Evolutionary conservation across 139 green algal species (phyloP), one percentile per base, ranked within the genome.

Genomic region (Ettlia oleoabundans): DNA sequence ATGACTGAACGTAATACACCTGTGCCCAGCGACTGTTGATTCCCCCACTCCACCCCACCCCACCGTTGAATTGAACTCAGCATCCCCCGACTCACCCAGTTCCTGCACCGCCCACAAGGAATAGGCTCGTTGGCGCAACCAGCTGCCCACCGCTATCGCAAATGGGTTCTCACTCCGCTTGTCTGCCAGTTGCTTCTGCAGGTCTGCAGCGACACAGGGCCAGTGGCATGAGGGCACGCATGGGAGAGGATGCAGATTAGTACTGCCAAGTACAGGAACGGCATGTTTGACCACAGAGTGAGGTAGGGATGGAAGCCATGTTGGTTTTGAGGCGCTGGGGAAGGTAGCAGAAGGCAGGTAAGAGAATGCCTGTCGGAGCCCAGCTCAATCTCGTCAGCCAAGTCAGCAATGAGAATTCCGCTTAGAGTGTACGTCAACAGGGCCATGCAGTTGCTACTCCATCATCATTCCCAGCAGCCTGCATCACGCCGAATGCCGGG

Each of bases 51-150:
- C 3, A 15, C 3, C 2, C 38, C 38, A 37, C 38, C 28, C 3
- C 38, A 28, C 26, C 37, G 2, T 24, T 58, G 1, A 22, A 75
- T 3, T 58, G 8, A 30, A 71, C 64, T 5, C 66, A 55, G 35
- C 30, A 24, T 37, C 35, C 10, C 35, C 66, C 66, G 37, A 5
- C 82, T 76, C 67, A 78, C 76, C 69, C 37, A 90, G 79, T 41
- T 88, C 89, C 65, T 93, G 52, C 30, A 92, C 28, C 6, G 87
- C 89, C 89, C 89, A 93, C 13, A 75, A 55, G 15, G 85, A 53
- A 65, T 92, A 94, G 37, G 70, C 63, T 3, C 82, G 51, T 83
- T 94, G 90, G 33, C 89, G 67, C 26, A 62, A 38, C 90, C 90
- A 94, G 21, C 64, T 82, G 5, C 85, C 55, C 4, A 89, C 64